These are phyloP conservation scores for Nidula microcarpa DNA, from an alignment of 768 basidiomycete genomes.

Conservation along the genomic window DNA sequence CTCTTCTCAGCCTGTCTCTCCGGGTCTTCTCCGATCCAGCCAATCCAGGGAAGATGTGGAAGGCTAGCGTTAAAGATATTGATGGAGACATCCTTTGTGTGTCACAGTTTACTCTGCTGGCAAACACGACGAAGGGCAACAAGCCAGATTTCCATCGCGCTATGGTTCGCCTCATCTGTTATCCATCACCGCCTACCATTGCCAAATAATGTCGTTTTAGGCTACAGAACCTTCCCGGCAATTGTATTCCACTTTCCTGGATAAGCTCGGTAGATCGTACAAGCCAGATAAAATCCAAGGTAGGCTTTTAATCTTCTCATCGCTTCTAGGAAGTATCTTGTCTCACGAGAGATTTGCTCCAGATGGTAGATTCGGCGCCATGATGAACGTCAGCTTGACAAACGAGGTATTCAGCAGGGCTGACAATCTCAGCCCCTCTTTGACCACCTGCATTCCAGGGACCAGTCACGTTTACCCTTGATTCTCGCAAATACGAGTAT, in stretches of 20 bases:
- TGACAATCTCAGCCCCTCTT: constrained; percentile 19
- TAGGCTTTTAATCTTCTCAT: constrained; percentile 20
- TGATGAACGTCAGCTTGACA: constrained; percentile 88
- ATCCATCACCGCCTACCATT: not conserved
- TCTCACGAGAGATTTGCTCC: constrained; percentile 20
- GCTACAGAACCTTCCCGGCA: constrained; percentile 60
- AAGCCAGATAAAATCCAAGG: constrained; percentile 78
- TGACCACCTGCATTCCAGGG: constrained; percentile 48
- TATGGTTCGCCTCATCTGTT: constrained; percentile 56
- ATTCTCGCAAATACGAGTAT: constrained; percentile 78
- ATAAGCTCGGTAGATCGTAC: constrained; percentile 63
- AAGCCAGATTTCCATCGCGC: constrained; percentile 93
- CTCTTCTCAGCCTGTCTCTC: constrained; percentile 54
- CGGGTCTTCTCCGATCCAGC: constrained; percentile 65
- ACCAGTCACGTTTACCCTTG: constrained; percentile 81
- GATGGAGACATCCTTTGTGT: constrained; percentile 91
- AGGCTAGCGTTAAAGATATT: constrained; percentile 81
- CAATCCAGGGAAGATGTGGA: constrained; percentile 73
- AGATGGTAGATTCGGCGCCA: constrained; percentile 92
- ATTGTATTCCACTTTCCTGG: constrained; percentile 72
- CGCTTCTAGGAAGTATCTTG: not conserved
- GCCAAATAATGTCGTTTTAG: constrained; percentile 29
- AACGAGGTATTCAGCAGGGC: constrained; percentile 65
- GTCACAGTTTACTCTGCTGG: constrained; percentile 90
- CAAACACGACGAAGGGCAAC: constrained; percentile 82